These are phyloP conservation scores for Lichtheimia hyalospora DNA, from an alignment of 371 early-diverging fungal species.

Conservation along the genomic window DNA sequence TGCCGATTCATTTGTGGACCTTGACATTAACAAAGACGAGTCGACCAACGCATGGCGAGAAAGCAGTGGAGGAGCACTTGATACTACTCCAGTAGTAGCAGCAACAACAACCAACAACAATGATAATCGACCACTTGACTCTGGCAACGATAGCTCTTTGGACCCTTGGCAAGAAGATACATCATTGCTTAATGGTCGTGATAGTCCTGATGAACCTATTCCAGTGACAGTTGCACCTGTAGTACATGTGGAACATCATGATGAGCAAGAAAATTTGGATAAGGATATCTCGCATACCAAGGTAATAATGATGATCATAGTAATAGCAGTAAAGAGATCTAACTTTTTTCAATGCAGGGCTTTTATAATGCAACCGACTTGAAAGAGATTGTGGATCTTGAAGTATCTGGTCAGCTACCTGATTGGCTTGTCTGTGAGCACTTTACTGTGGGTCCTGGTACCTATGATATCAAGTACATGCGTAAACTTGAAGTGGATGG, in stretches of 20 bases:
- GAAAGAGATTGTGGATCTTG: slow-evolving; percentile 33
- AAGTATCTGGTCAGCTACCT: slow-evolving; percentile 57
- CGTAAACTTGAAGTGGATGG: slow-evolving; percentile 63
- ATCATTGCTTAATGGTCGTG: slow-evolving; percentile 20
- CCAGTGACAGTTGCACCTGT: slow-evolving; percentile 11
- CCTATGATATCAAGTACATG: slow-evolving; percentile 60
- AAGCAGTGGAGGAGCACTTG: background rate
- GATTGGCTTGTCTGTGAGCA: slow-evolving; percentile 65
- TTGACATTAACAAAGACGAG: slow-evolving; percentile 1
- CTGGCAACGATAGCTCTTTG: background rate
- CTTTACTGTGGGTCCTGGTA: slow-evolving; percentile 67
- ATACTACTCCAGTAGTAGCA: background rate
- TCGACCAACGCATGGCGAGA: background rate
- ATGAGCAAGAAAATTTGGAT: slow-evolving; percentile 4
- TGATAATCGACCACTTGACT: background rate
- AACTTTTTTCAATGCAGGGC: slow-evolving; percentile 21
- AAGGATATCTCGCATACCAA: slow-evolving; percentile 30
- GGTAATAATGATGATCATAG: slow-evolving; percentile 12
- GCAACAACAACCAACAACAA: background rate
- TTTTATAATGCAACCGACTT: slow-evolving; percentile 42
- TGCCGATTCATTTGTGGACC: background rate
- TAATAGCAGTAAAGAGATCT: background rate
- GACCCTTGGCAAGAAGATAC: slow-evolving; percentile 15
- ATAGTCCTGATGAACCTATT: slow-evolving; percentile 13
- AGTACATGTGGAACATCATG: background rate